Evolutionary conservation across 257 asterid genomes (phyloP).

Genomic region (Salvia rosmarinus): DNA sequence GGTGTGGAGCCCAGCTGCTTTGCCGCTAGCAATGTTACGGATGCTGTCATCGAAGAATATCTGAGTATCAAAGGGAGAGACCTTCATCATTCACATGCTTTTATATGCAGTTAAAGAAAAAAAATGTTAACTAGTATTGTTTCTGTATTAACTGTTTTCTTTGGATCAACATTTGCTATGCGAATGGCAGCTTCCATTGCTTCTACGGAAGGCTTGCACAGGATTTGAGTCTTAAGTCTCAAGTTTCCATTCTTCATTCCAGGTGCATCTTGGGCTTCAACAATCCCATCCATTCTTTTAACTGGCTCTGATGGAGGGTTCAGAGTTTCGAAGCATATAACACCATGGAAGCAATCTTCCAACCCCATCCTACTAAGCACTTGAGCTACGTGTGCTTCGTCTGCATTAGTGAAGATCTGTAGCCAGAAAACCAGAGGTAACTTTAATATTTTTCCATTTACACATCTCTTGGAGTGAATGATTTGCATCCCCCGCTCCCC

Average conservation of each 20-base stretch:
- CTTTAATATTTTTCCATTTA: slow-evolving; percentile 6
- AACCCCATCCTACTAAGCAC: slow-evolving; percentile 68
- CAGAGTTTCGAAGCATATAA: slow-evolving; percentile 87
- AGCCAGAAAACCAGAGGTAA: slow-evolving; percentile 31
- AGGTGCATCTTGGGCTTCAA: slow-evolving; percentile 1
- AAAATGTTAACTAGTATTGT: background rate
- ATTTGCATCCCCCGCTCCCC: too few relatives aligned
- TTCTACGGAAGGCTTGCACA: slow-evolving; percentile 77
- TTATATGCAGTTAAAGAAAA: background rate
- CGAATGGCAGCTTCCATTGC: slow-evolving; percentile 77
- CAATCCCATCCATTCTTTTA: slow-evolving; percentile 23
- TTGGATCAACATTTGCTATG: slow-evolving; percentile 69
- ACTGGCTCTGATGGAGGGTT: slow-evolving; percentile 48
- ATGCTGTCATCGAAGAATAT: slow-evolving; percentile 85
- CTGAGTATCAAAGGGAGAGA: slow-evolving; percentile 38
- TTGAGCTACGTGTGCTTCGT: slow-evolving; percentile 66
- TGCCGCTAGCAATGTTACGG: slow-evolving; percentile 74
- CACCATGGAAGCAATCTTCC: slow-evolving; percentile 87
- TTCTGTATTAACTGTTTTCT: slow-evolving; percentile 57
- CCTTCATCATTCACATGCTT: slow-evolving; percentile 2
- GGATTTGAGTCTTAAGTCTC: slow-evolving; percentile 38
- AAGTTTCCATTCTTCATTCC: slow-evolving; percentile 3
- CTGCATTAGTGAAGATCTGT: slow-evolving; percentile 89
- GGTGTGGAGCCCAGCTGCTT: slow-evolving; percentile 76
- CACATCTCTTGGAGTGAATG: background rate